Conservation (phyloP, 2,329 filamentous ascomycete species). For the Nemania abortiva region DNA sequence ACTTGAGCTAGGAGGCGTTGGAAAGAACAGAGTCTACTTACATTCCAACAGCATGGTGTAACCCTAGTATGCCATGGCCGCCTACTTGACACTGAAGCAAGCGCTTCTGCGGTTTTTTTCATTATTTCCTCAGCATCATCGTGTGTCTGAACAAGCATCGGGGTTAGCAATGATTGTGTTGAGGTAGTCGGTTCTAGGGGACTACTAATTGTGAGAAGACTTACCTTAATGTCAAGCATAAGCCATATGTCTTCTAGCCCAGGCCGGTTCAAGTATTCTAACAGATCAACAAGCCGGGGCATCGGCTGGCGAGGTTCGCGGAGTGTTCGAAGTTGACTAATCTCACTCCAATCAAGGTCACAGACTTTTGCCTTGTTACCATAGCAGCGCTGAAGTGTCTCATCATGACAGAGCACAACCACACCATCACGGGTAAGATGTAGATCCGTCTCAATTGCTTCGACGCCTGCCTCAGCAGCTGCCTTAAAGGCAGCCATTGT, state of each 20-base stretch:
- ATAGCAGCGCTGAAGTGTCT: constrained; percentile 82
- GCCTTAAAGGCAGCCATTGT: constrained; percentile 81
- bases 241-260: constrained; percentile 79
- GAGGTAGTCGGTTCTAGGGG: background rate
- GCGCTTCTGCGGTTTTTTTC: constrained; percentile 71
- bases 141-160: constrained; percentile 64
- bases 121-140: constrained; percentile 80
- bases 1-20: background rate
- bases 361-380: constrained; percentile 78
- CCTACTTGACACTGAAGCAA: constrained; percentile 64
- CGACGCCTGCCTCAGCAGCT: constrained; percentile 75
- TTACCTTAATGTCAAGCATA: constrained; percentile 88
- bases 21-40: constrained; percentile 51
- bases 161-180: background rate
- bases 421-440: constrained; percentile 86
- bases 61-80: constrained; percentile 79
- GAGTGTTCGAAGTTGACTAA: constrained; percentile 63
- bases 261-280: constrained; percentile 76
- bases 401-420: constrained; percentile 87
- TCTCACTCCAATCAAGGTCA: constrained; percentile 80
- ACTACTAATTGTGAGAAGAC: constrained; percentile 3
- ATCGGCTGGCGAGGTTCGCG: constrained; percentile 76
- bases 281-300: constrained; percentile 79
- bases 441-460: constrained; percentile 90
- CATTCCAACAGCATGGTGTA: constrained; percentile 85